Base-by-base conservation (phyloP, 2,329 filamentous ascomycete species). In the Mycosphaerella arachidis region DNA sequence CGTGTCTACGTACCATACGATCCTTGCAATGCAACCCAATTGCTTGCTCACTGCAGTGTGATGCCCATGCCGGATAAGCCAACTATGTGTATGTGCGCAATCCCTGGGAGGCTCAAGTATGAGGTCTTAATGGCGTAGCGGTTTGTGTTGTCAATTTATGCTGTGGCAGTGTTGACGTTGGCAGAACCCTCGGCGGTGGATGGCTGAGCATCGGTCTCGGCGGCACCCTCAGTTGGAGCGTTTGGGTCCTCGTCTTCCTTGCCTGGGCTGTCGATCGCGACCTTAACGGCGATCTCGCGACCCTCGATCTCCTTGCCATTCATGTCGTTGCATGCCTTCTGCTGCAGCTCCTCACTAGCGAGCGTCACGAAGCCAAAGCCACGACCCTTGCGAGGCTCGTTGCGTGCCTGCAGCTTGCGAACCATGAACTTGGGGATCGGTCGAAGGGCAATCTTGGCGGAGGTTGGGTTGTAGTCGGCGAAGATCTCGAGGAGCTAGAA, bases 351-450 rank as follows among this genome's bases (percentile, higher is more conserved):
- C 84, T 99, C 93, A 18, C 91, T 95, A 66, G 89, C 89, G 64
- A 99, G 88, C 63, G 92, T 97, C 66, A 99, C 94, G 77, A 99
- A 99, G 68, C 94, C 94, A 77, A 99, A 99, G 68, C 94, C 94
- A 82, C 94, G 94, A 63, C 94, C 94, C 88, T 99, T 99, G 82
- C 94, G 94, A 72, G 93, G 88, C 82, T 99, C 94, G 75, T 92
- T 92, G 76, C 94, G 93, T 73, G 93, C 92, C 82, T 96, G 92
- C 65, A 99, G 91, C 86, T 99, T 99, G 89, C 97, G 97, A 81
- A 99, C 94, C 94, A 99, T 99, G 84, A 97, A 99, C 73, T 93
- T 92, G 70, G 94, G 94, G 70, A 99, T 99, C 55, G 94, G 94
- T 72, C 94, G 93, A 70, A 99, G 91, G 68, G 94, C 94, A 74